Evolutionary conservation across 768 basidiomycete genomes (phyloP), one percentile per base, ranked within the genome.

Genomic region (Lentinula aciculospora): DNA sequence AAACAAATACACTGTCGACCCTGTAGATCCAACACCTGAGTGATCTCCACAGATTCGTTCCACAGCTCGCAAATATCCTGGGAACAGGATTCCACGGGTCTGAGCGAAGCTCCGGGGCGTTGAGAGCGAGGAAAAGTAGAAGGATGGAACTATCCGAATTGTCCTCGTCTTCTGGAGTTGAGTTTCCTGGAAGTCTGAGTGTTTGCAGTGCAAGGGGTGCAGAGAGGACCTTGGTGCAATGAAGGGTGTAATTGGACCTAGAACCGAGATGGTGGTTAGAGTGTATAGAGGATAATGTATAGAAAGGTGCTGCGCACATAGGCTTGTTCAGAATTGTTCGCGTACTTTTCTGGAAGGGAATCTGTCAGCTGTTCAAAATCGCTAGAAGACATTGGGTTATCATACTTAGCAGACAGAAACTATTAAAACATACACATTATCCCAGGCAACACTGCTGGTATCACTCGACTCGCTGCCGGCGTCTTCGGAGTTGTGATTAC

Each of bases 51-150:
- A 72, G 56, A 77, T 76, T 28, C 76, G 72, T 58, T 79, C 73
- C 0, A 80, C 73, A 1, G 73, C 73, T 57, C 72, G 69, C 13
- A 79, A 63, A 8, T n/a, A 83, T 68, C 44, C 77, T 78, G 3
- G 80, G 81, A 8, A 73, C 68, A 4, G 80, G 75, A 60, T 83
- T 83, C 81, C 81, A 82, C 0, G 81, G 81, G 62, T 83, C 81
- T 46, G 68, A 62, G 12, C 81, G 75, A 5, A 70, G 63, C 37
- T 76, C 75, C 19, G 70, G 68, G 15, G 73, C 68, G 58, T 82
- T 81, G 55, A 81, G 72, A 13, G 74, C 69, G 17, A 75, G 68
- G 10, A 79, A 64, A 10, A 82, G 60, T 25, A 69, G 60, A 6
- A 79, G 65, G 59, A 72, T 79, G 63, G 2, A 69, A 66, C 53